A percentile compares a stretch with the other conserved stretches of the same genome.
These are phyloP conservation scores for Brettanomyces custersianus DNA, from an alignment of 805 yeast species.

Conservation along the genomic window DNA sequence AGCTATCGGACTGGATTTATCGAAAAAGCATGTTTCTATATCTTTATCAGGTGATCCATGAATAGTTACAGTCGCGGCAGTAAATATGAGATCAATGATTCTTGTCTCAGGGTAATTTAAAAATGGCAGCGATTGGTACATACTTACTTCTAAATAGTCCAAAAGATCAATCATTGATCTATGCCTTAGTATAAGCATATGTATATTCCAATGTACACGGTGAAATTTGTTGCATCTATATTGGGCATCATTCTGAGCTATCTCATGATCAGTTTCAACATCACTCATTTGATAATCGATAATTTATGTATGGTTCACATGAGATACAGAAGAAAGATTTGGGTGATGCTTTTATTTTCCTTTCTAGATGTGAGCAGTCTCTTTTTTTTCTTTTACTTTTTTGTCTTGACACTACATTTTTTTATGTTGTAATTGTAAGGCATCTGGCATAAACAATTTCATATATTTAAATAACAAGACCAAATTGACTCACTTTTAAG, in stretches of 20 bases:
- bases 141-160: neutral
- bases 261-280: neutral
- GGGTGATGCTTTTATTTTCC: no score
- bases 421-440: no score
- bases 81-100: slow-evolving; percentile 1
- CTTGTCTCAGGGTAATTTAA: slow-evolving; percentile 1
- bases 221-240: neutral
- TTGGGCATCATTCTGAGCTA: neutral
- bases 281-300: no score
- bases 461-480: no score
- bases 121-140: neutral
- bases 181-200: neutral
- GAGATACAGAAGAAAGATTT: no score
- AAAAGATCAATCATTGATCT: slow-evolving; percentile 2
- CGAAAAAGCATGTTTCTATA: neutral
- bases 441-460: no score
- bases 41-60: neutral
- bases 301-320: no score
- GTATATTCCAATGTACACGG: neutral
- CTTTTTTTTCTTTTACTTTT: no score
- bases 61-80: neutral
- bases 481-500: no score
- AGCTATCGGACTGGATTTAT: neutral
- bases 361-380: no score
- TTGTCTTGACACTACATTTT: no score